A percentile compares a stretch with the other conserved stretches of the same genome.
Conservation (phyloP, 1,139 yeast genomes). For the Trichomonascaceae sp. region DNA sequence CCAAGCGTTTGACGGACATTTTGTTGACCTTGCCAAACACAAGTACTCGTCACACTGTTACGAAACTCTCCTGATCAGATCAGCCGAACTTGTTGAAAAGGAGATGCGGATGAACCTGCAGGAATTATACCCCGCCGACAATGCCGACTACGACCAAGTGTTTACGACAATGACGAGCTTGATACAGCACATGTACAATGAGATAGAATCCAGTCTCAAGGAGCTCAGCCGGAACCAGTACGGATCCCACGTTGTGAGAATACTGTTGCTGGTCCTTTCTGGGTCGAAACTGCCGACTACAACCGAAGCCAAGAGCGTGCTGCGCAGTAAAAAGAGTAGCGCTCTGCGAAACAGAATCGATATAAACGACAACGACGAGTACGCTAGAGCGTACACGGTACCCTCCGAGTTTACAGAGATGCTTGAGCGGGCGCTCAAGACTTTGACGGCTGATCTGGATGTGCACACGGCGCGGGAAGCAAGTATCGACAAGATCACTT, state of each 20-base stretch:
- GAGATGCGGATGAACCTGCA: constrained; percentile 31
- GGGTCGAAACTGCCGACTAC: constrained; percentile 77
- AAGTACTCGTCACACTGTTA: constrained; percentile 90
- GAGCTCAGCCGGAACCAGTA: constrained; percentile 55
- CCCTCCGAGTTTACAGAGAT: constrained; percentile 58
- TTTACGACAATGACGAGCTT: constrained; percentile 48
- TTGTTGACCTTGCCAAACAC: constrained; percentile 66
- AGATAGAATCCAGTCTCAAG: constrained; percentile 45
- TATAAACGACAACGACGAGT: constrained; percentile 46
- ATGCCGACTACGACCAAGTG: constrained; percentile 21
- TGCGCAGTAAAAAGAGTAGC: constrained; percentile 77
- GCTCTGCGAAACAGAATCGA: constrained; percentile 91
- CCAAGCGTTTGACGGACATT: constrained; percentile 55
- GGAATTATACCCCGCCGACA: constrained; percentile 23
- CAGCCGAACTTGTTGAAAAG: constrained; percentile 65
- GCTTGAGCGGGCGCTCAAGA: constrained; percentile 15
- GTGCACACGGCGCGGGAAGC: constrained; percentile 46
- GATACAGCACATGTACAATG: constrained; percentile 52
- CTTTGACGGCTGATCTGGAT: constrained; percentile 29
- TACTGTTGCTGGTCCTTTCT: constrained; percentile 55
- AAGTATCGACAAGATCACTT: constrained; percentile 68
- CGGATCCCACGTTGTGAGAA: constrained; percentile 77
- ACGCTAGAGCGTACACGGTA: constrained; percentile 44
- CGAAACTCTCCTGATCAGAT: constrained; percentile 69
- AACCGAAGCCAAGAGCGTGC: constrained; percentile 50